phyloP scores from a whole-genome alignment of 78 protist species.

The Creolimax fragrantissima region DNA sequence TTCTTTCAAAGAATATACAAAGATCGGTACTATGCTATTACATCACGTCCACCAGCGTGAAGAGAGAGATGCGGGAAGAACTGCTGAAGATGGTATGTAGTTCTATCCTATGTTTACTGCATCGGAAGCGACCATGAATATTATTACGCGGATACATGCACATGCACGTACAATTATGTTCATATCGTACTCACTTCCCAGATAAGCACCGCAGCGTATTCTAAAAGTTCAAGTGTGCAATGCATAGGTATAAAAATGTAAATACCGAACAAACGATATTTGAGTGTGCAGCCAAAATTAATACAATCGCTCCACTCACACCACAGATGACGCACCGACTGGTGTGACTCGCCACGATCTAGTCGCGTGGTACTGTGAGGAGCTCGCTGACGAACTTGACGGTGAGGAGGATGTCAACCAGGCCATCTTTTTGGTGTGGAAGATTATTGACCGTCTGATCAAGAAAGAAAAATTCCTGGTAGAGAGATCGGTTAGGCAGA shows the following conservation, averaged over 20 bases:
- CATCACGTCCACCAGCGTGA: background rate
- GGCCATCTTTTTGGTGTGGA: background rate
- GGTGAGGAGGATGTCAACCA: background rate
- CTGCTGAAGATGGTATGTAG: too few relatives aligned
- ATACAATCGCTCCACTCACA: too few relatives aligned
- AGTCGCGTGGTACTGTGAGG: background rate
- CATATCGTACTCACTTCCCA: too few relatives aligned
- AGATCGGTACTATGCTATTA: background rate
- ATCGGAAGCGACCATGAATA: too few relatives aligned
- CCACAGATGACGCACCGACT: background rate
- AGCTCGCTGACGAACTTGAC: background rate
- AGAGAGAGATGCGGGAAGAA: background rate
- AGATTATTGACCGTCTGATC: background rate
- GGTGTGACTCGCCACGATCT: background rate
- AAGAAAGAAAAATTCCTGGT: background rate
- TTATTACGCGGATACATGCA: too few relatives aligned
- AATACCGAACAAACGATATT: too few relatives aligned
- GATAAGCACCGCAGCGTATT: too few relatives aligned
- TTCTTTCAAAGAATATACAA: background rate
- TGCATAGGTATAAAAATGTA: too few relatives aligned
- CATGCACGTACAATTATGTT: too few relatives aligned
- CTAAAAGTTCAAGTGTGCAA: too few relatives aligned
- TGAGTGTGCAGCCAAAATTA: too few relatives aligned
- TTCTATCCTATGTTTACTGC: too few relatives aligned
- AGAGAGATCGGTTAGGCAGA: background rate